Base-by-base conservation (phyloP, 768 basidiomycete species). In the Punctularia strigosozonata region DNA sequence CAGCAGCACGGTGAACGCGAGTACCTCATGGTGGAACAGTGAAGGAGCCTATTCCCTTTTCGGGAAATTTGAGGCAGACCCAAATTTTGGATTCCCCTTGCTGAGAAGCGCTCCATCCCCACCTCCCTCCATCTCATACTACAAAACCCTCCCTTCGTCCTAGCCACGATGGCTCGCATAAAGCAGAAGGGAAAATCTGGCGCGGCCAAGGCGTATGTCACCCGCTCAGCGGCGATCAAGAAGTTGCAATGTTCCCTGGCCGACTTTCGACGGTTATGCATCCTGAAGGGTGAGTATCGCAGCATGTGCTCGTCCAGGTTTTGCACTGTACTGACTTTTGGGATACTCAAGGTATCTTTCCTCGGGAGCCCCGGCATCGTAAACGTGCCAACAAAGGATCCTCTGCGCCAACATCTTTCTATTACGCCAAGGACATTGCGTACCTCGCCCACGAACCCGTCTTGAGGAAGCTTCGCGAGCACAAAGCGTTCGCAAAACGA, bases 401-500 rank as follows among this genome's bases (percentile, higher is more conserved):
- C 3, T 90, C 91, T 38, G 92, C 89, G 0, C 91, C 92, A 4
- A 90, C 95, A 1, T 89, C 91, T 3, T 99, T 98, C 64, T 99
- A 99, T 64, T 97, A 98, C 57, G 68, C 87, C 20, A 99, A 99
- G 63, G 95, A 99, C 55, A 94, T 99, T 47, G 85, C 87, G 41
- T 98, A 94, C 61, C 77, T 99, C 24, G 80, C 89, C 4, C 95
- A 99, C 58, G 95, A 99, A 56, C 95, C 95, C 1, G 79, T 98
- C 8, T 68, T 99, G 19, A 79, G 77, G 57, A 95, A 89, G 58
- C 69, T 99, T 37, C 69, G 95, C 53, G 91, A 98, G 56, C 95
- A 99, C 66, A 99, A 99, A 58, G 81, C 91, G 1, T 98, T 98
- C 50, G 92, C 95, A 2, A 97, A 97, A 64, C 95, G 95, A 61